Evolutionary conservation across 108 stramenopile genomes (phyloP).

Genomic region (Cyclostephanos invisitatus): DNA sequence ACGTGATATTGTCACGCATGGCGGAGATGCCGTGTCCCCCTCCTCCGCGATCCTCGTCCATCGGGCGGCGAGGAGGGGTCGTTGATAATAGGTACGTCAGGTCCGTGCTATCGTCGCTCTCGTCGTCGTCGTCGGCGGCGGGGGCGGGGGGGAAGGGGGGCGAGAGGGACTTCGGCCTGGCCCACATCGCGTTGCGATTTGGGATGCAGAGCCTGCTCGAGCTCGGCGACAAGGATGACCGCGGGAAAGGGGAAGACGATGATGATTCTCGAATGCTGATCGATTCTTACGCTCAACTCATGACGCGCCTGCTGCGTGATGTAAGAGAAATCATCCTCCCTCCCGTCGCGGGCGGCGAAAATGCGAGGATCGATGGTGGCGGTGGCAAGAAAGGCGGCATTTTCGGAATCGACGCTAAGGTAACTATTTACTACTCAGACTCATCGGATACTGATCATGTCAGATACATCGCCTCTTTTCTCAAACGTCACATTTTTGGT

Average conservation of each 20-base stretch:
- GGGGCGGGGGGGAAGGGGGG: constrained; percentile 4
- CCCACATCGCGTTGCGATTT: constrained; percentile 26
- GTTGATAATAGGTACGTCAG: not conserved
- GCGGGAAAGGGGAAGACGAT: not conserved
- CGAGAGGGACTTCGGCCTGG: constrained; percentile 1
- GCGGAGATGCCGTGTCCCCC: constrained; percentile 19
- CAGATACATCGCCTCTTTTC: not conserved
- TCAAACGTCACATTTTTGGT: not conserved
- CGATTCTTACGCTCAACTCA: constrained; percentile 18
- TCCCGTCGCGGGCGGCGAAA: not conserved
- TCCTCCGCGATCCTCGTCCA: not conserved
- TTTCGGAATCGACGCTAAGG: constrained; percentile 23
- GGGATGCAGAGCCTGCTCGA: constrained; percentile 28
- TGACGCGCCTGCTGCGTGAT: constrained; percentile 34
- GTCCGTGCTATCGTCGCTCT: not conserved
- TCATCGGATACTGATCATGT: not conserved
- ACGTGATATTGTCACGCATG: constrained; percentile 25
- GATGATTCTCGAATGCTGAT: not conserved
- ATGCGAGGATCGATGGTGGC: not conserved
- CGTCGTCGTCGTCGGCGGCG: not conserved
- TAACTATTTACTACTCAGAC: not conserved
- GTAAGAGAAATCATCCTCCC: constrained; percentile 40
- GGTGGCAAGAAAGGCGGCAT: constrained; percentile 9
- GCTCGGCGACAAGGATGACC: not conserved
- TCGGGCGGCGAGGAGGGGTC: not conserved